These are phyloP conservation scores for Teunomyces cretensis DNA, from an alignment of 805 yeast species.

Conservation along the genomic window DNA sequence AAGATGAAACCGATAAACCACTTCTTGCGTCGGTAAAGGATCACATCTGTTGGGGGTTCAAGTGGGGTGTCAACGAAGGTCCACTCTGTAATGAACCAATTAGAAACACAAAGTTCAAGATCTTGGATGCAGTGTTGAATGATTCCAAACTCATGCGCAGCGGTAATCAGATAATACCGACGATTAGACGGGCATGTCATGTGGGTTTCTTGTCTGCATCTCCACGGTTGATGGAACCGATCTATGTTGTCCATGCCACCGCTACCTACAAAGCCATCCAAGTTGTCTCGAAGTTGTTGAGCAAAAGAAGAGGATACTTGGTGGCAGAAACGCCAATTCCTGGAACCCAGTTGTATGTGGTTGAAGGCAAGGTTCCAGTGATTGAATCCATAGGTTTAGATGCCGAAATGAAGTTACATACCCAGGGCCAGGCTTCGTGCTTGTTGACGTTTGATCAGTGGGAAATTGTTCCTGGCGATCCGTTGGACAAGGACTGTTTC, in stretches of 20 bases:
- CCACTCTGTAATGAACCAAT: slow-evolving; percentile 90
- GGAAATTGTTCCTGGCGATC: slow-evolving; percentile 88
- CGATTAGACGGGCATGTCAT: slow-evolving; percentile 81
- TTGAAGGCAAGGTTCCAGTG: slow-evolving; percentile 74
- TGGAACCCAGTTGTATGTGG: slow-evolving; percentile 66
- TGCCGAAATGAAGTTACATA: slow-evolving; percentile 74
- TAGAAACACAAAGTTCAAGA: slow-evolving; percentile 64
- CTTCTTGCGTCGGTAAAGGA: slow-evolving; percentile 47
- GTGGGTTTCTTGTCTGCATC: slow-evolving; percentile 74
- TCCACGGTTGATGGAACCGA: slow-evolving; percentile 82
- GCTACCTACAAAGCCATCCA: slow-evolving; percentile 50
- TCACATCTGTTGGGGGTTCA: slow-evolving; percentile 72
- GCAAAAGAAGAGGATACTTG: slow-evolving; percentile 67
- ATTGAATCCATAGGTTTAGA: slow-evolving; percentile 90
- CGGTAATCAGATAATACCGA: slow-evolving; percentile 75
- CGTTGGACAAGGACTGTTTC: slow-evolving; percentile 63
- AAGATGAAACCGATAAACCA: slow-evolving; percentile 63
- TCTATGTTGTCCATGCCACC: slow-evolving; percentile 58
- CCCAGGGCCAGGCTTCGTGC: slow-evolving; percentile 78
- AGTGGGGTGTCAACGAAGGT: slow-evolving; percentile 81
- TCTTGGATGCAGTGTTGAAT: slow-evolving; percentile 60
- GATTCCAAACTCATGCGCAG: slow-evolving; percentile 48
- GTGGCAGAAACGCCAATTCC: slow-evolving; percentile 52
- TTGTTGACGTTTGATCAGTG: slow-evolving; percentile 66
- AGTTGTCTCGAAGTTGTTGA: slow-evolving; percentile 50